Base-by-base conservation (phyloP, 208 protist species). In the Paratrypanosoma confusum region DNA sequence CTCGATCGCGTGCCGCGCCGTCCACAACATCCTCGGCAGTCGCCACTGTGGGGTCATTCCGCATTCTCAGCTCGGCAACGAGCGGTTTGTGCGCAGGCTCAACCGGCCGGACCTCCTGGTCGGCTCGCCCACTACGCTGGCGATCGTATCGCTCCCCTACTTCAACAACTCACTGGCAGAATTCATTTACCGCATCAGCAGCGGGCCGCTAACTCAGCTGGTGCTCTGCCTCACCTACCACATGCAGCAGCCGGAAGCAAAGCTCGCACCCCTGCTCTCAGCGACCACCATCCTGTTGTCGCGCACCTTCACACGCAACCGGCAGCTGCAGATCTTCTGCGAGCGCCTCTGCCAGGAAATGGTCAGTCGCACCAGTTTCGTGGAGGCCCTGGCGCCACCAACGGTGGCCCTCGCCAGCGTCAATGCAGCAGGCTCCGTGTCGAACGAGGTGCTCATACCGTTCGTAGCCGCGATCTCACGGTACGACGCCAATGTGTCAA, bases 391-490 rank as follows among this genome's bases (percentile, higher is more conserved):
- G 34, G 76, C 53, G 8, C 73, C 76, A 34, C 81, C 68, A 3
- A 81, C 73, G 5, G 65, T 81, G 21, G 67, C 70, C 11, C 72
- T 65, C 11, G 39, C 44, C 5, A 48, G 63, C 24, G 34, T 51
- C 33, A 47, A 45, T 1, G 33, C 33, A 14, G 48, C 48, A 0
- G 61, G 40, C 1, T 50, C 62, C 18, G 57, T 71, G 2, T 52
- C 78, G 0, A 84, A 87, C 50, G 82, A 91, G 54, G 60, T 77
- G 16, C 64, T 91, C 3, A 73, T 87, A 33, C 60, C 66, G 18
- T 91, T 91, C 39, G 59, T 83, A 29, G 82, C 82, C 5, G 72
- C 69, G 7, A 77, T 91, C 17, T 59, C 68, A 11, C 68, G 75
- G 18, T 57, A 66, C 33, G 78, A 91, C 60, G 69, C 77, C 5